Evolutionary conservation across 1,284 basidiomycete genomes (phyloP).

Genomic region (Ceratobasidium sp.): DNA sequence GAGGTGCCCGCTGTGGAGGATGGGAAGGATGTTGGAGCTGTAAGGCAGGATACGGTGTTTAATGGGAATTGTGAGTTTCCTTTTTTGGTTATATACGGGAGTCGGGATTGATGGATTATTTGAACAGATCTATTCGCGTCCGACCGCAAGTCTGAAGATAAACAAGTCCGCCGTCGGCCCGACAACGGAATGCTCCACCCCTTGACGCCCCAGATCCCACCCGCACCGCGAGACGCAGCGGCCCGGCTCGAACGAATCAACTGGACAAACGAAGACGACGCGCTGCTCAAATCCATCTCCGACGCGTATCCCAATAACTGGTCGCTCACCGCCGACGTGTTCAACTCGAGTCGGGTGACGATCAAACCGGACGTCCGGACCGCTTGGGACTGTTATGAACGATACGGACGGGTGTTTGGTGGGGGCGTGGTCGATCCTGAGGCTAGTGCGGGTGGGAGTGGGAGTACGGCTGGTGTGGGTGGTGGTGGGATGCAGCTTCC

Average conservation of each 20-base stretch:
- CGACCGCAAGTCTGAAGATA: constrained; percentile 36
- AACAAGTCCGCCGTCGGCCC: constrained; percentile 22
- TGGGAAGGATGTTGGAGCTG: constrained; percentile 53
- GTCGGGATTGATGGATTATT: background rate
- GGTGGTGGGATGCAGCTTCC: constrained; percentile 27
- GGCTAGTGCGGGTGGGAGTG: background rate
- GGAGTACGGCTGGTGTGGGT: too few species aligned
- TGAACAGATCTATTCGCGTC: constrained; percentile 37
- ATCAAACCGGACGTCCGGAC: constrained; percentile 65
- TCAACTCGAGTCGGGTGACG: constrained; percentile 66
- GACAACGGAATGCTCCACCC: constrained; percentile 46
- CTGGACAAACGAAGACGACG: constrained; percentile 69
- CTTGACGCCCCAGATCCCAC: constrained; percentile 47
- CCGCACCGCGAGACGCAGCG: constrained; percentile 52
- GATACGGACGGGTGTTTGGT: constrained; percentile 54
- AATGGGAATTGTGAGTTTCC: constrained; percentile 33
- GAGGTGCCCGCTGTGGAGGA: constrained; percentile 63
- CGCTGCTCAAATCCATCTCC: constrained; percentile 62
- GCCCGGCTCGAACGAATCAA: constrained; percentile 56
- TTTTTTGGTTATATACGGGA: too few species aligned
- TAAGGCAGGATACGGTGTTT: constrained; percentile 40
- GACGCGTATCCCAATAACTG: constrained; percentile 68
- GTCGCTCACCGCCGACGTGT: constrained; percentile 68
- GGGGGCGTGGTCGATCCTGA: constrained; percentile 27
- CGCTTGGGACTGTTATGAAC: constrained; percentile 69